A percentile compares a stretch with the other conserved stretches of the same genome.
These are phyloP conservation scores for Boletus barrowsii DNA, from an alignment of 768 basidiomycete species.

Conservation along the genomic window DNA sequence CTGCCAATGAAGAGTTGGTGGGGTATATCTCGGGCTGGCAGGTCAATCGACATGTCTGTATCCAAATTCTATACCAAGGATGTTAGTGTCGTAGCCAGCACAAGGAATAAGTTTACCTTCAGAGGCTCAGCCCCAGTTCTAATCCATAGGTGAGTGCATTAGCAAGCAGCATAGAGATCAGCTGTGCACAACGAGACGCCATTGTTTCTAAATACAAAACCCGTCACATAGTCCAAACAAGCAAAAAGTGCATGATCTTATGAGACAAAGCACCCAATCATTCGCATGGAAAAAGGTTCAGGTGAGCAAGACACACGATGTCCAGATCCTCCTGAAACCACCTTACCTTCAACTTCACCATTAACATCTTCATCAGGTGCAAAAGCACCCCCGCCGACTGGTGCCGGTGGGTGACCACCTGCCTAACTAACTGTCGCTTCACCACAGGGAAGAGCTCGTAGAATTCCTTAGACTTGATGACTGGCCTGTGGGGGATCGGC, in stretches of 20 bases:
- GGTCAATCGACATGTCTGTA: conserved; percentile 40
- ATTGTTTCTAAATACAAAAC: conserved; percentile 11
- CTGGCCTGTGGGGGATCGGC: conserved; percentile 34
- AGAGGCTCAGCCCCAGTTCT: conserved; percentile 46
- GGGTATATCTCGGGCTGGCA: conserved; percentile 36
- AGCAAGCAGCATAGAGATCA: conserved; percentile 40
- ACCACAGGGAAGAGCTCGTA: conserved; percentile 50
- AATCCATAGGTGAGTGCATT: conserved; percentile 49
- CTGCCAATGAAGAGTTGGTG: conserved; percentile 34
- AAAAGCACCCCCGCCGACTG: conserved; percentile 55
- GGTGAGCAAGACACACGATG: not conserved
- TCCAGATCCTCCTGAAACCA: conserved; percentile 28
- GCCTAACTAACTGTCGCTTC: conserved; percentile 46
- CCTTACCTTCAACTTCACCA: conserved; percentile 63
- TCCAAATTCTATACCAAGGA: conserved; percentile 51
- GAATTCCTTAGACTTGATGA: conserved; percentile 60
- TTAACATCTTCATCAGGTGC: conserved; percentile 55
- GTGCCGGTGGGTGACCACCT: conserved; percentile 45
- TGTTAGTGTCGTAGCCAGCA: not conserved
- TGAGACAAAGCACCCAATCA: conserved; percentile 66
- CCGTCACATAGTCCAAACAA: not conserved
- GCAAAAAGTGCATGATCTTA: conserved; percentile 24
- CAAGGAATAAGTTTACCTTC: conserved; percentile 36
- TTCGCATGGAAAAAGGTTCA: conserved; percentile 40
- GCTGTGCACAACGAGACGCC: conserved; percentile 39